Base-by-base conservation (phyloP, 2,329 filamentous ascomycete genomes). In the Arthrinium phaeospermum region DNA sequence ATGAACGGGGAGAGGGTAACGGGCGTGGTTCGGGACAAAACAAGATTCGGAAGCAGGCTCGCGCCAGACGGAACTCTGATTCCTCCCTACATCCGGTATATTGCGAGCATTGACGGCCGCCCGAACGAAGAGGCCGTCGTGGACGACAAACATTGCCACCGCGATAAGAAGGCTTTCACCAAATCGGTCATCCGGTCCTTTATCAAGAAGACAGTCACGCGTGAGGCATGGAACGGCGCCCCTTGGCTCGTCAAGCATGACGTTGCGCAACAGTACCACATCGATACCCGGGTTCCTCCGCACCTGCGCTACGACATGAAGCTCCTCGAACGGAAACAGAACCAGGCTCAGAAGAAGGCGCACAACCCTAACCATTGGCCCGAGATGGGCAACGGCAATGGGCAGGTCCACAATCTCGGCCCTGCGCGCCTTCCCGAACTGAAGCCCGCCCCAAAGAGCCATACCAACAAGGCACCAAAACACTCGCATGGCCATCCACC, bases 121-220 rank as follows among this genome's bases (percentile, higher is more conserved):
- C 88, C 88, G 0, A 89, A 90, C 68, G 89, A 94, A 75, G 94
- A 97, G 81, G 92, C 91, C 14, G 86, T 94, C n/a, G 88, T 96
- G 24, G 93, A 95, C 76, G 92, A 94, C 81, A 87, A 93, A 69
- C 92, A 97, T 79, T 92, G 98, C 72, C 92, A 90, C 74, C 92
- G 96, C 74, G 95, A 98, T 80, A 91, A 95, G 70, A 97, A 96
- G 78, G 89, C 94, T 67, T 99, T 98, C 80, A 98, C 96, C 41
- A 98, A 99, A 83, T 92, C 95, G 68, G 95, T 98, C 81, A 86
- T 99, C 53, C 91, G 96, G 46, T 94, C 95, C 7, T 99, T 98
- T 76, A 94, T 99, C 75, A 98, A 98, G 81, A 95, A 97, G 82
- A 96, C 95, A 0, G 93, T 98, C n/a, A 93, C 92, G 1, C 88